phyloP scores from a whole-genome alignment of 768 basidiomycete genomes.

The Suillus clintonianus region DNA sequence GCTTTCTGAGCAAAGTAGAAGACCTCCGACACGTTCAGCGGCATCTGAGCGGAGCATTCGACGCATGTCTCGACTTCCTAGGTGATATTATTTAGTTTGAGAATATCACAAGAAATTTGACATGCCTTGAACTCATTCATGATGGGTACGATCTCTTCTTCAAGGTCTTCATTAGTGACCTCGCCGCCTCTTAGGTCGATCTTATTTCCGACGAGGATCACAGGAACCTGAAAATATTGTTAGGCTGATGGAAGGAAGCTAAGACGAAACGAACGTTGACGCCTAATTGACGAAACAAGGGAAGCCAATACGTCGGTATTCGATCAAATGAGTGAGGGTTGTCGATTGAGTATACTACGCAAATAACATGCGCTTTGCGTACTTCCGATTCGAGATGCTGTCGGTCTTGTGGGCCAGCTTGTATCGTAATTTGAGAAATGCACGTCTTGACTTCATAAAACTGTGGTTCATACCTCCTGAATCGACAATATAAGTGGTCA shows the following conservation, averaged over 20 bases:
- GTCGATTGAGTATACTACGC: constrained; percentile 96
- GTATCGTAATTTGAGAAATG: constrained; percentile 10
- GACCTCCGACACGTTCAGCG: constrained; percentile 93
- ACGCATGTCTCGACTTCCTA: constrained; percentile 99
- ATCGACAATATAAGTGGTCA: constrained; percentile 97
- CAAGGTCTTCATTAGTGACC: constrained; percentile 91
- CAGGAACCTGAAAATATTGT: constrained; percentile 68
- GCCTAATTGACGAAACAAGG: constrained; percentile 90
- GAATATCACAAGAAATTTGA: constrained; percentile 6
- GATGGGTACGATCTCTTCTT: constrained; percentile 93
- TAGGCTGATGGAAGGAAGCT: background rate
- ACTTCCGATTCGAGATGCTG: constrained; percentile 92
- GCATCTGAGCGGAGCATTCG: constrained; percentile 91
- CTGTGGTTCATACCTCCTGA: constrained; percentile 75
- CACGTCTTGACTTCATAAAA: background rate
- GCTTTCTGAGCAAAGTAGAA: constrained; percentile 99
- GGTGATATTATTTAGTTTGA: constrained; percentile 8
- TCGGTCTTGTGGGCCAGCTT: constrained; percentile 85
- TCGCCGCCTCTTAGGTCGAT: constrained; percentile 93
- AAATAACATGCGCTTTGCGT: constrained; percentile 96
- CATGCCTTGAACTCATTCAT: constrained; percentile 98
- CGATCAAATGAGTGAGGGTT: constrained; percentile 96
- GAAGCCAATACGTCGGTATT: constrained; percentile 97
- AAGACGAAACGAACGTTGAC: constrained; percentile 72
- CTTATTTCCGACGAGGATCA: constrained; percentile 97